Conservation (phyloP, 345 rosid genomes). For the Eucalyptus leucophloia region DNA sequence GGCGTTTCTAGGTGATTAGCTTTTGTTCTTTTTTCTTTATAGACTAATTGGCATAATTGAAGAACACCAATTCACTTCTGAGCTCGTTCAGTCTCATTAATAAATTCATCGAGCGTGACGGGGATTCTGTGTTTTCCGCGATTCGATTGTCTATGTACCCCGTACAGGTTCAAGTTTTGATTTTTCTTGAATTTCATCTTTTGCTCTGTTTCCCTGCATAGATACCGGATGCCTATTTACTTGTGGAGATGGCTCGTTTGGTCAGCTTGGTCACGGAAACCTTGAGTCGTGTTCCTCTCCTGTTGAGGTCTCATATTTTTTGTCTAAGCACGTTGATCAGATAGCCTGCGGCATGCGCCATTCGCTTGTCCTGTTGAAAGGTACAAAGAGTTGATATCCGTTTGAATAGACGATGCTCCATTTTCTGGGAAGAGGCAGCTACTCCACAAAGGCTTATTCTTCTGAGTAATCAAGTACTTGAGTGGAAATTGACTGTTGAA, state of each 20-base stretch:
- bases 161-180: neutral
- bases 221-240: constrained; percentile 53
- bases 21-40: neutral
- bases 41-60: neutral
- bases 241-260: constrained; percentile 90
- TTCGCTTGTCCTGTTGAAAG: constrained; percentile 68
- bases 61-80: neutral
- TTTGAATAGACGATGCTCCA: neutral
- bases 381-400: constrained; percentile 14
- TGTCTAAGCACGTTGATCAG: constrained; percentile 32
- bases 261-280: constrained; percentile 96
- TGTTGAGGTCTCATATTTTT: constrained; percentile 48
- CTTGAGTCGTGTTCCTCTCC: constrained; percentile 36
- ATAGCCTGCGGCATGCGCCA: constrained; percentile 94
- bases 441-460: neutral
- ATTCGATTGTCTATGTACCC: neutral
- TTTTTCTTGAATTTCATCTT: neutral
- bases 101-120: neutral
- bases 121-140: neutral
- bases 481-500: neutral
- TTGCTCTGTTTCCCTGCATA: neutral
- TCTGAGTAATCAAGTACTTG: neutral
- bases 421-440: neutral
- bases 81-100: neutral
- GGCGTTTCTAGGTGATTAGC: neutral